Conservation (phyloP, 768 basidiomycete genomes). For the Gymnopilus dilepis region DNA sequence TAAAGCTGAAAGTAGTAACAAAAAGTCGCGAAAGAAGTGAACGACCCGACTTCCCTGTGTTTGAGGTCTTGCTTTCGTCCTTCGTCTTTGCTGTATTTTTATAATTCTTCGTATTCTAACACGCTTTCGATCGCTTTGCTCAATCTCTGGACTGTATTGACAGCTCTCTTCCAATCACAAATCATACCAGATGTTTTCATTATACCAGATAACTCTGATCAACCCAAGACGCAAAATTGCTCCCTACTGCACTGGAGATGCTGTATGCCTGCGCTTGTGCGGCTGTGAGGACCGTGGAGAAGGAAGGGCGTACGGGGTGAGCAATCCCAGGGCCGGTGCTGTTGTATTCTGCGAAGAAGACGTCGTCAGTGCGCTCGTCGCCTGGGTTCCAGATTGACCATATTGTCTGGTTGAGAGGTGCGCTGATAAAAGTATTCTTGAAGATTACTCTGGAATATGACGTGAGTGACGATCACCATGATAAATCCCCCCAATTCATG, state of each 20-base stretch:
- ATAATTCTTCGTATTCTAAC: conserved; percentile 6
- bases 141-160: not conserved
- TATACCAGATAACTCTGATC: conserved; percentile 24
- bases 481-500: no score
- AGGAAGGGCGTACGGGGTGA: conserved; percentile 40
- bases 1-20: conserved; percentile 42
- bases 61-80: not conserved
- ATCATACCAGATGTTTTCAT: not conserved
- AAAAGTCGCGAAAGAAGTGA: conserved; percentile 50
- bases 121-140: conserved; percentile 10
- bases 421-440: conserved; percentile 47
- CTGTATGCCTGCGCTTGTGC: conserved; percentile 39
- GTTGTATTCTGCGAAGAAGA: conserved; percentile 51
- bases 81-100: conserved; percentile 12
- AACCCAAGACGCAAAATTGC: conserved; percentile 45
- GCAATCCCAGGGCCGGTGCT: conserved; percentile 44
- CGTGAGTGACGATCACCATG: not conserved
- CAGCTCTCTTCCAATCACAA: not conserved
- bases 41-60: not conserved
- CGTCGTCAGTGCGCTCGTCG: conserved; percentile 42
- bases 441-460: conserved; percentile 16
- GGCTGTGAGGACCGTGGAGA: conserved; percentile 40
- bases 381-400: conserved; percentile 52
- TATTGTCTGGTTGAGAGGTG: conserved; percentile 43
- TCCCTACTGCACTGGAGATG: conserved; percentile 49